Evolutionary conservation across 768 basidiomycete genomes (phyloP).

Genomic region (Amanita jacksonii): DNA sequence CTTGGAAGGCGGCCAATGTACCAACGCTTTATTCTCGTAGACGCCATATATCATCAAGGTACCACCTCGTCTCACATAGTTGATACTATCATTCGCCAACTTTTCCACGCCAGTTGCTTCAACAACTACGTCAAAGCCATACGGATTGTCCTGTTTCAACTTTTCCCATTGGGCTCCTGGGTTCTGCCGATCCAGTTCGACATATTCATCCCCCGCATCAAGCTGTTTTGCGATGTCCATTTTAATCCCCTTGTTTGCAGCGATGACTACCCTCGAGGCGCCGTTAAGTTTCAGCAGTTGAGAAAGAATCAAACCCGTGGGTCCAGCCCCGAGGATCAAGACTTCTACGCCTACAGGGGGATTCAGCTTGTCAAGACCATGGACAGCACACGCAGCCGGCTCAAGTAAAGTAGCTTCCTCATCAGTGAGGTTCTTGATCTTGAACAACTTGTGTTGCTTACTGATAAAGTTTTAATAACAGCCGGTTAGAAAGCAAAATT

Average conservation of each 20-base stretch:
- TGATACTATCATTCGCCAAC: constrained; percentile 80
- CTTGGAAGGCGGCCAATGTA: constrained; percentile 82
- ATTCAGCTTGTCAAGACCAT: constrained; percentile 82
- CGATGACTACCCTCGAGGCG: constrained; percentile 70
- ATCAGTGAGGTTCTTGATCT: constrained; percentile 79
- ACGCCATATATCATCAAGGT: constrained; percentile 88
- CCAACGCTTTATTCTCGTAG: constrained; percentile 76
- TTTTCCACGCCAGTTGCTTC: constrained; percentile 69
- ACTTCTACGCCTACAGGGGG: constrained; percentile 80
- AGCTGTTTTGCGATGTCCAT: constrained; percentile 78
- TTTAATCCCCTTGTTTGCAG: constrained; percentile 87
- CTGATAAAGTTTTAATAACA: constrained; percentile 12
- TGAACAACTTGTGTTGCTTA: constrained; percentile 67
- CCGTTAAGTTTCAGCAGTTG: constrained; percentile 86
- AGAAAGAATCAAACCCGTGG: constrained; percentile 75
- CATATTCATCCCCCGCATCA: constrained; percentile 74
- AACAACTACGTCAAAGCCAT: constrained; percentile 83
- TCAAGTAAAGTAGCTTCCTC: constrained; percentile 85
- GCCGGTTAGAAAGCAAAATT: background rate
- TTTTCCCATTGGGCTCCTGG: constrained; percentile 74
- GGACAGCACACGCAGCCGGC: constrained; percentile 86
- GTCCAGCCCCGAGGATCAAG: constrained; percentile 82
- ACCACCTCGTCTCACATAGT: constrained; percentile 81
- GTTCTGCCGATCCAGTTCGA: constrained; percentile 71
- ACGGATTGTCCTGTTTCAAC: constrained; percentile 71